Percentiles rank a stretch among this genome's conserved stretches.
These are phyloP conservation scores for Lentinula raphanica DNA, from an alignment of 768 basidiomycete species.

Conservation along the genomic window DNA sequence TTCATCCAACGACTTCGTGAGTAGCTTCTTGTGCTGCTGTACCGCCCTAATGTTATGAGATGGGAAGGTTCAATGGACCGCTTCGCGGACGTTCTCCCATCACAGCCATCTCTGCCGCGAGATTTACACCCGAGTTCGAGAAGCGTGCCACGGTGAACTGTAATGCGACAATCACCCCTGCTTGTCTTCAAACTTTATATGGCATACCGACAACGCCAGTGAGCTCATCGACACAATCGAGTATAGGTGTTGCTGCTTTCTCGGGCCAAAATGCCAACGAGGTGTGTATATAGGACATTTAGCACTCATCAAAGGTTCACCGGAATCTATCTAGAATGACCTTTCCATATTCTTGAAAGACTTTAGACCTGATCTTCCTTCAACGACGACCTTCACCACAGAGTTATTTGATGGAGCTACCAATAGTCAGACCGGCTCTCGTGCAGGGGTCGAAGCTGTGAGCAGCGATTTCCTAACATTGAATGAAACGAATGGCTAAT, in stretches of 20 bases:
- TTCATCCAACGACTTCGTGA: constrained; percentile 30
- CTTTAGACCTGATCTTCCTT: constrained; percentile 27
- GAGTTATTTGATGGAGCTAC: constrained; percentile 30
- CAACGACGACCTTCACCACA: constrained; percentile 25
- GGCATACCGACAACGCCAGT: constrained; percentile 14
- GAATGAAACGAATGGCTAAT: neutral
- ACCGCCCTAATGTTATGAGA: neutral
- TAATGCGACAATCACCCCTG: constrained; percentile 18
- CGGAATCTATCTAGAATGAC: constrained; percentile 14
- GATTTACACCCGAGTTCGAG: neutral
- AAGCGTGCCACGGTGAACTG: neutral
- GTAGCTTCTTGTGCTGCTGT: constrained; percentile 12
- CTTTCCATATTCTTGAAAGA: constrained; percentile 18
- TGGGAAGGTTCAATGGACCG: constrained; percentile 3
- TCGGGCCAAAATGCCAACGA: constrained; percentile 14
- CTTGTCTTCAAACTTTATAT: constrained; percentile 24
- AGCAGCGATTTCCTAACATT: constrained; percentile 6
- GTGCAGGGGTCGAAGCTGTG: constrained; percentile 32
- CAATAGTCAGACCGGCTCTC: constrained; percentile 22
- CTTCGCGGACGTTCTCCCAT: constrained; percentile 2
- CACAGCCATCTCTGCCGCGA: neutral
- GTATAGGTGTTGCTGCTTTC: constrained; percentile 23
- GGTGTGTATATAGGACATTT: constrained; percentile 13
- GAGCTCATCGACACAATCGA: constrained; percentile 13
- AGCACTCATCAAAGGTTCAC: constrained; percentile 19